phyloP scores from a whole-genome alignment of 176 grass and related monocot genomes.

The Musa schizocarpa region DNA sequence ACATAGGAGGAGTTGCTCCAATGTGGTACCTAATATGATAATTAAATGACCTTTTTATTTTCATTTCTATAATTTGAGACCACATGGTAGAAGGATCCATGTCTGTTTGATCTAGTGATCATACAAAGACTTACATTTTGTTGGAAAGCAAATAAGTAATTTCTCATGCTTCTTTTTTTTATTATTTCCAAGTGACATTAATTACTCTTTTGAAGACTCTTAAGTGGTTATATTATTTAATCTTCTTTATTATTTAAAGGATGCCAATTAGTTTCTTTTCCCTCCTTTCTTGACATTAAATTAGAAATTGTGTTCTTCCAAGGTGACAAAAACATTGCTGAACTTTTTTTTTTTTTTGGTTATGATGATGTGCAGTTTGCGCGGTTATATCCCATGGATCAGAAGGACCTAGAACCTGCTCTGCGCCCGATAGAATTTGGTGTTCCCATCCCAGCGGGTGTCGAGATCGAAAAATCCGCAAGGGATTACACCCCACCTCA shows the following conservation, averaged over 20 bases:
- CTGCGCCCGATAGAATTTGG: slow-evolving; percentile 64
- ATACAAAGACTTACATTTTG: no score
- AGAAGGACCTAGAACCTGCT: slow-evolving; percentile 65
- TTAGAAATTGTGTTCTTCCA: not conserved
- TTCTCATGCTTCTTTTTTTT: not conserved
- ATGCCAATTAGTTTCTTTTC: not conserved
- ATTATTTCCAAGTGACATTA: not conserved
- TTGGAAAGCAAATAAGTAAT: no score
- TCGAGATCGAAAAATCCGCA: slow-evolving; percentile 60
- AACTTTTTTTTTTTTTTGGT: not conserved
- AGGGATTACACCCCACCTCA: slow-evolving; percentile 76
- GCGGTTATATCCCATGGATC: slow-evolving; percentile 64
- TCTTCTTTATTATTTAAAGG: no score
- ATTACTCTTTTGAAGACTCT: not conserved
- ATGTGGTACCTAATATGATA: no score
- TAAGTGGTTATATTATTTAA: no score
- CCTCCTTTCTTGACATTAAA: not conserved
- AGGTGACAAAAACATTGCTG: not conserved
- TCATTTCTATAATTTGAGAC: no score
- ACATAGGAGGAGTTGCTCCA: no score
- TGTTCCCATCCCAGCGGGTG: slow-evolving; percentile 40
- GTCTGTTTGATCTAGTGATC: no score
- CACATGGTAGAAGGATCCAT: no score
- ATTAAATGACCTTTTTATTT: no score
- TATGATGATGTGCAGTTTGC: slow-evolving; percentile 44